Base-by-base conservation (phyloP, 306 rosid species). In the Biancaea sappan region DNA sequence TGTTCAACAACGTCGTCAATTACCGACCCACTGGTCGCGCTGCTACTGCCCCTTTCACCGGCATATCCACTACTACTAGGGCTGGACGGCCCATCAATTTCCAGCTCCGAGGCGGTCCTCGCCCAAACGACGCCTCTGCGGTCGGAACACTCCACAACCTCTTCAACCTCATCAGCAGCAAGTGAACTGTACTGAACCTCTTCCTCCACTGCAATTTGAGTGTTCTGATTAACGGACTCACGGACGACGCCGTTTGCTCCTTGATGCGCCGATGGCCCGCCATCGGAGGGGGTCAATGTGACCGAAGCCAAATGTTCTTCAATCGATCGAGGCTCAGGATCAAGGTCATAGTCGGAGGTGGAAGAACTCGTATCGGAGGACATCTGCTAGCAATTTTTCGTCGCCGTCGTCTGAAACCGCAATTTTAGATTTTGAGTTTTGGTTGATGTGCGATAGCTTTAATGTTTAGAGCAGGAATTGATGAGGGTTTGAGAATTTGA, bases 1-100 rank as follows among this genome's bases (percentile, higher is more conserved):
- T 63, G 84, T 24, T 72, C 86, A 47, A 50, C 89, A 18, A 80
- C 71, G 69, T 87, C 96, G 21, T 82, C 94, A n/a, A 82, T 81
- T 31, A 75, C 78, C 1, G 91, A 88, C 26, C 71, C 89, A 15
- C 88, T 93, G 40, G 87, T 85, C 48, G 82, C 85, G 61, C 81
- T 81, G 71, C 88, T 88, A 41, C 87, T 90, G 34, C 96, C 97
- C 40, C 93, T 86, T 74, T 87, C 99, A 4, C 93, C 96, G 6
- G 90, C 93, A 78, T 94, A 94, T 16, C 97, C 99, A 69, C 97
- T 92, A 62, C 99, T 94, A 79, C 96, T 90, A 18, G 99, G 97
- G 74, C 96, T 94, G 47, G 90, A 82, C 6, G 85, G 87, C 12
- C 79, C 82, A 24, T 93, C 95, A 52, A 51, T 73, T 54, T 88